phyloP scores from a whole-genome alignment of 257 asterid species.

The Nicotiana tabacum region DNA sequence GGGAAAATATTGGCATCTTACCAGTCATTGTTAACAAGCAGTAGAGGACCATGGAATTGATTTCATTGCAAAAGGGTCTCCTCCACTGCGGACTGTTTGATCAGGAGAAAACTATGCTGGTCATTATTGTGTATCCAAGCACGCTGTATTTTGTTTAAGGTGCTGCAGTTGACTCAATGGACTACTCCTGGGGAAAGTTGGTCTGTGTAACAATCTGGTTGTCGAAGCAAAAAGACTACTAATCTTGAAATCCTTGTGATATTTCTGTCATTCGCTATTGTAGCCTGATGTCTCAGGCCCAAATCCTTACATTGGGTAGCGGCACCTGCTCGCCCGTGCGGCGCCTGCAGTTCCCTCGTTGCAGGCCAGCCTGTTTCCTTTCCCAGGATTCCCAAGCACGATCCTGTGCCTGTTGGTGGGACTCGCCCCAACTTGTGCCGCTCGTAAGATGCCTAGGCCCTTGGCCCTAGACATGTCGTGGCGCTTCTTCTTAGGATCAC shows the following conservation, averaged over 20 bases:
- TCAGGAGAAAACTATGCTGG: background rate
- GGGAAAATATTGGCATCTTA: background rate
- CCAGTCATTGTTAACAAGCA: too few relatives aligned
- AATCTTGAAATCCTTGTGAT: background rate
- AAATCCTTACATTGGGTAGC: too few relatives aligned
- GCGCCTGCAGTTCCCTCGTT: too few relatives aligned
- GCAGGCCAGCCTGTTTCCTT: too few relatives aligned
- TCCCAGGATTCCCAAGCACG: too few relatives aligned
- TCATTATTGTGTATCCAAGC: background rate
- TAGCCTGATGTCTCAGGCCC: background rate
- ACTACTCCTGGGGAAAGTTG: background rate
- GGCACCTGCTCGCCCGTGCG: too few relatives aligned
- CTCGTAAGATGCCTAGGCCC: too few relatives aligned
- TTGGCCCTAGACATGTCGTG: too few relatives aligned
- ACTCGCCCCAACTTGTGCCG: too few relatives aligned
- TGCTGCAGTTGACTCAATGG: background rate
- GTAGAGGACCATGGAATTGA: too few relatives aligned
- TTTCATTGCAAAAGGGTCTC: conserved; percentile 30
- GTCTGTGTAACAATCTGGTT: background rate
- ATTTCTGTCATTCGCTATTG: background rate
- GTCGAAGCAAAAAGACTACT: background rate
- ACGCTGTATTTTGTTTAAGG: background rate
- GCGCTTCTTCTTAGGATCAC: too few relatives aligned
- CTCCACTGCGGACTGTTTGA: conserved; percentile 84
- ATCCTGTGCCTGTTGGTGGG: too few relatives aligned